Evolutionary conservation across 441 rosid genomes (phyloP).

Genomic region (Gossypium aridum): DNA sequence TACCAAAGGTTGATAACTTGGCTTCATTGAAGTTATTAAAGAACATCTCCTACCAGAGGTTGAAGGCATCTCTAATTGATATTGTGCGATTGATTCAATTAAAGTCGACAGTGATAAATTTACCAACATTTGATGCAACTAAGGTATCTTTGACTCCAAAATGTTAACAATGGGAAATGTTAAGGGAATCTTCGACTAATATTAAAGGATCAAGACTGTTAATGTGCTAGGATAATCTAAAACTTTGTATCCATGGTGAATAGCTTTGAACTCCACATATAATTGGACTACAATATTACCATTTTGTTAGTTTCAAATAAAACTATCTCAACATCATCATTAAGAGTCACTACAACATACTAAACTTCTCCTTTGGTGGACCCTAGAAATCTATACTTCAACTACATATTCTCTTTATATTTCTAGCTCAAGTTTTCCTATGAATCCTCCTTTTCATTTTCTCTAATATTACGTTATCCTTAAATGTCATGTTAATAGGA

Average conservation of each 20-base stretch:
- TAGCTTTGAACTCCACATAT: background rate
- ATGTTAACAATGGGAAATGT: background rate
- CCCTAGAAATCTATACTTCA: background rate
- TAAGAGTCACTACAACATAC: background rate
- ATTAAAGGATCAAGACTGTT: background rate
- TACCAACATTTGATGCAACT: background rate
- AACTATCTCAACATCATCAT: background rate
- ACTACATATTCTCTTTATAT: background rate
- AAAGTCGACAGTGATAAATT: background rate
- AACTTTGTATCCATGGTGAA: background rate
- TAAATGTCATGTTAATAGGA: background rate
- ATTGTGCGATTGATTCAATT: background rate
- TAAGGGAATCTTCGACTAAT: no score
- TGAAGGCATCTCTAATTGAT: background rate
- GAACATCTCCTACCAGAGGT: background rate
- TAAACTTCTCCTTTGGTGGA: background rate
- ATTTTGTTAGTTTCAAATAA: background rate
- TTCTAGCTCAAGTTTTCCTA: background rate
- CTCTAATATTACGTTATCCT: background rate
- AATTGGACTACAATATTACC: background rate
- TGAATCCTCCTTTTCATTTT: background rate
- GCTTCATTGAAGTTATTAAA: background rate
- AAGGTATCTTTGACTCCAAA: background rate
- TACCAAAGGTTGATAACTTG: background rate
- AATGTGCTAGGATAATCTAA: background rate